phyloP scores from a whole-genome alignment of 176 grass and related monocot genomes.

The Aegilops longissima region DNA sequence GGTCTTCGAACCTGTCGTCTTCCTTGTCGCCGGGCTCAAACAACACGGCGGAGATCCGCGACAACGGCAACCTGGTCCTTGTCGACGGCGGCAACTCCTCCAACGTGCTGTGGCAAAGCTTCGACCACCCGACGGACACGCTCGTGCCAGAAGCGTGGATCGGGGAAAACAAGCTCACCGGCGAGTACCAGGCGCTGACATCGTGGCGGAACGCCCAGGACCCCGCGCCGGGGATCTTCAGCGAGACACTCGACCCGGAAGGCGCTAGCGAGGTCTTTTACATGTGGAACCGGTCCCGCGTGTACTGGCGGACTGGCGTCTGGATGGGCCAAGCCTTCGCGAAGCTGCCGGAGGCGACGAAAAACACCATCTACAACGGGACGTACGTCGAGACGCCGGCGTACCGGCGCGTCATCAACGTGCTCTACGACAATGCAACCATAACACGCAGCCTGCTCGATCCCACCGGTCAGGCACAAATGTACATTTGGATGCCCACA shows the following conservation, averaged over 20 bases:
- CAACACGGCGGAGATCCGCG: slow-evolving; percentile 22
- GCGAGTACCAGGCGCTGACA: slow-evolving; percentile 13
- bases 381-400: slow-evolving; percentile 11
- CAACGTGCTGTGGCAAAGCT: slow-evolving; percentile 31
- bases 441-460: slow-evolving; percentile 31
- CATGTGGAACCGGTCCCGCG: slow-evolving; percentile 10
- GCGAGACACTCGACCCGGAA: neutral
- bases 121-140: slow-evolving; percentile 22
- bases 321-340: slow-evolving; percentile 14
- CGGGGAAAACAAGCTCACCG: slow-evolving; percentile 24
- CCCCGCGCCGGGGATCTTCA: slow-evolving; percentile 32
- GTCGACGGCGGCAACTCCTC: slow-evolving; percentile 18
- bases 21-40: neutral
- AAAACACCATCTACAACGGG: slow-evolving; percentile 15
- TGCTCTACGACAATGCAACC: slow-evolving; percentile 18
- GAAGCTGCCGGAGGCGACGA: slow-evolving; percentile 10
- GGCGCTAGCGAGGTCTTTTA: slow-evolving; percentile 16
- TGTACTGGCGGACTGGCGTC: slow-evolving; percentile 33
- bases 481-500: no score
- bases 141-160: slow-evolving; percentile 38
- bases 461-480: slow-evolving; percentile 20
- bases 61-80: slow-evolving; percentile 37
- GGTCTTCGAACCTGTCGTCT: no score
- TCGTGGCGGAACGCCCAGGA: slow-evolving; percentile 38
- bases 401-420: neutral